Conservation (phyloP, 179 eudicot genomes). For the Actinidia chinensis region DNA sequence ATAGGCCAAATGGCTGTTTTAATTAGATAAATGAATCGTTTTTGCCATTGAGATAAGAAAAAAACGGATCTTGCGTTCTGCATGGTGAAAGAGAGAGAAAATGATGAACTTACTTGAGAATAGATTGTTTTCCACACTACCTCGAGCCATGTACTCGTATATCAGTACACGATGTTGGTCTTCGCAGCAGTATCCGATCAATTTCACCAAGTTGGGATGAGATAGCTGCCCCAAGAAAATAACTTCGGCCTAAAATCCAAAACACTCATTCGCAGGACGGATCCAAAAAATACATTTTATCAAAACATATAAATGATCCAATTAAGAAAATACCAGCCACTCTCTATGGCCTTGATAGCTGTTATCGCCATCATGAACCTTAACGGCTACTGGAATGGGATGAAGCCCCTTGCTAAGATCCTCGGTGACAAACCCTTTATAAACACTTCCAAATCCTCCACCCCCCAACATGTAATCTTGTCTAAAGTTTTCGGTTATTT, state of each 20-base stretch:
- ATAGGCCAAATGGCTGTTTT: background rate
- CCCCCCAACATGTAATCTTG: slow-evolving; percentile 75
- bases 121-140: slow-evolving; percentile 77
- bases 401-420: slow-evolving; percentile 44
- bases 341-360: slow-evolving; percentile 91
- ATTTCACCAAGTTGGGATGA: slow-evolving; percentile 65
- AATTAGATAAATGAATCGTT: background rate
- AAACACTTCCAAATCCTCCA: slow-evolving; percentile 89
- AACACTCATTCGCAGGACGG: slow-evolving; percentile 23
- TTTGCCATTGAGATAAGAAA: background rate
- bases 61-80: background rate
- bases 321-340: slow-evolving; percentile 65
- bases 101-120: slow-evolving; percentile 61
- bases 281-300: background rate
- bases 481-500: slow-evolving; percentile 64
- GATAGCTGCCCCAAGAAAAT: slow-evolving; percentile 61
- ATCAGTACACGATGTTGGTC: slow-evolving; percentile 51
- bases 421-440: slow-evolving; percentile 62
- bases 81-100: background rate
- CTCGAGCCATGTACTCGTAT: slow-evolving; percentile 59
- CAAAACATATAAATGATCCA: slow-evolving; percentile 9
- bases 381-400: slow-evolving; percentile 76
- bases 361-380: slow-evolving; percentile 86
- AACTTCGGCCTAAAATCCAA: slow-evolving; percentile 48
- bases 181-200: slow-evolving; percentile 62